phyloP scores from a whole-genome alignment of 2,329 filamentous ascomycete genomes.

The Fusarium coffeatum region DNA sequence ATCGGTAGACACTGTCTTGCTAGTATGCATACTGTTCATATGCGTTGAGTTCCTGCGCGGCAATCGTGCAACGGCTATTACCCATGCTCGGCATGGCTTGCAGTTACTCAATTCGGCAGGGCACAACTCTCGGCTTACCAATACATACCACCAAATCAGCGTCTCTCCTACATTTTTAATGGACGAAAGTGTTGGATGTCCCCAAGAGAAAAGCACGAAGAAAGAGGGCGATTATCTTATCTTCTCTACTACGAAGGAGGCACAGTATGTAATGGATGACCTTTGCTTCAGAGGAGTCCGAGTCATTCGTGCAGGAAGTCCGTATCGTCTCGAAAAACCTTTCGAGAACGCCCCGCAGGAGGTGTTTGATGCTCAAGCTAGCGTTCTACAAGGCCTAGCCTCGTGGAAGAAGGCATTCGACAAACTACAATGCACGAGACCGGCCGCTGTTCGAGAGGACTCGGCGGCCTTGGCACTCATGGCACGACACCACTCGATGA shows the following conservation, averaged over 20 bases:
- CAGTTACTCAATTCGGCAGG: conserved; percentile 48
- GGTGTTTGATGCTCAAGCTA: conserved; percentile 40
- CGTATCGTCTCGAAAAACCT: conserved; percentile 41
- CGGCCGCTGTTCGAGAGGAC: conserved; percentile 5
- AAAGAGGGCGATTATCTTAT: background rate
- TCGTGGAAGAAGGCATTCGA: conserved; percentile 49
- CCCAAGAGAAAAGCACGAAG: conserved; percentile 7
- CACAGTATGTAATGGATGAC: conserved; percentile 48
- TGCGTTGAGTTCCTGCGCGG: conserved; percentile 58
- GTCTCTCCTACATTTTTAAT: conserved; percentile 56
- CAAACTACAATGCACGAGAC: background rate
- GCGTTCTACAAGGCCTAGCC: conserved; percentile 40
- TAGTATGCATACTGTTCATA: conserved; percentile 57
- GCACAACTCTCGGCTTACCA: conserved; percentile 48
- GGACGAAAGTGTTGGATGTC: conserved; percentile 3
- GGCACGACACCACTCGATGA: conserved; percentile 49
- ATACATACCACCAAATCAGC: conserved; percentile 54
- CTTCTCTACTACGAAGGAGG: conserved; percentile 39
- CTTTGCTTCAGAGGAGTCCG: conserved; percentile 45
- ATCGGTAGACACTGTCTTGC: conserved; percentile 51
- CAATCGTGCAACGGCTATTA: conserved; percentile 51
- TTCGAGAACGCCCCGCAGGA: conserved; percentile 18
- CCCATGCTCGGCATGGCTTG: conserved; percentile 55
- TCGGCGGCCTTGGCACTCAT: conserved; percentile 41
- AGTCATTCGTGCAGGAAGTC: conserved; percentile 47